These are phyloP conservation scores for Talaromyces sp. DNA, from an alignment of 2,329 filamentous ascomycete species.

Conservation along the genomic window DNA sequence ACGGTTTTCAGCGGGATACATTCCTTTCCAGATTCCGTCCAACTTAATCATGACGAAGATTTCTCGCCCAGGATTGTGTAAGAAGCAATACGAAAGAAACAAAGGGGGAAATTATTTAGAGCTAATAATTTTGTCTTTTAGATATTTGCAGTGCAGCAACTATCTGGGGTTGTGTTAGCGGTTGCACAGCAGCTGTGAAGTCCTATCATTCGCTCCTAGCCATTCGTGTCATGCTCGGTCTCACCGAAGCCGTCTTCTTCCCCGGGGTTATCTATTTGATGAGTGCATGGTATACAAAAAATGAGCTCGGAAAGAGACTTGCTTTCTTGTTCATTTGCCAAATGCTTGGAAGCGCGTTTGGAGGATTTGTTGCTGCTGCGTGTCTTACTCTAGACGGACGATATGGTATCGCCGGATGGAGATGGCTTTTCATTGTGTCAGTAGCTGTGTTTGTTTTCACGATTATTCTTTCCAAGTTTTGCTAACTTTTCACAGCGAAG, in stretches of 20 bases:
- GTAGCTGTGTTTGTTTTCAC: not conserved
- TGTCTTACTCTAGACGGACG: slow-evolving; percentile 26
- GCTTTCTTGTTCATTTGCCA: slow-evolving; percentile 41
- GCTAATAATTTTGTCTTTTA: not conserved
- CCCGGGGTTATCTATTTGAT: slow-evolving; percentile 60
- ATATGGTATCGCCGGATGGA: slow-evolving; percentile 31
- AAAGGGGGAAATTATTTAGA: not conserved
- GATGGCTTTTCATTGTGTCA: slow-evolving; percentile 30
- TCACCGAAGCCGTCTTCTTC: slow-evolving; percentile 62
- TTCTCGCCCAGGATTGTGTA: not conserved
- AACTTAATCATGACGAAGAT: slow-evolving; percentile 7
- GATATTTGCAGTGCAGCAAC: slow-evolving; percentile 1
- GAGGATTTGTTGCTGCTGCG: slow-evolving; percentile 33
- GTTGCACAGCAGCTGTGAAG: not conserved
- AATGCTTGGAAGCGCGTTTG: slow-evolving; percentile 36
- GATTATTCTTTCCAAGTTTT: not conserved
- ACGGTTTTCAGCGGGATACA: not conserved
- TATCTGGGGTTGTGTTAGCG: slow-evolving; percentile 3
- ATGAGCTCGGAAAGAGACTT: slow-evolving; percentile 14
- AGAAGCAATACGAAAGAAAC: not conserved
- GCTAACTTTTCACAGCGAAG: slow-evolving; percentile 23
- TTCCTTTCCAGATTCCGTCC: slow-evolving; percentile 4
- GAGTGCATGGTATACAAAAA: slow-evolving; percentile 59
- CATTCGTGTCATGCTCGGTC: slow-evolving; percentile 46
- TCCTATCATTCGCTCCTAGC: not conserved